Evolutionary conservation across 1,284 basidiomycete genomes (phyloP).

Genomic region (Malassezia restricta): DNA sequence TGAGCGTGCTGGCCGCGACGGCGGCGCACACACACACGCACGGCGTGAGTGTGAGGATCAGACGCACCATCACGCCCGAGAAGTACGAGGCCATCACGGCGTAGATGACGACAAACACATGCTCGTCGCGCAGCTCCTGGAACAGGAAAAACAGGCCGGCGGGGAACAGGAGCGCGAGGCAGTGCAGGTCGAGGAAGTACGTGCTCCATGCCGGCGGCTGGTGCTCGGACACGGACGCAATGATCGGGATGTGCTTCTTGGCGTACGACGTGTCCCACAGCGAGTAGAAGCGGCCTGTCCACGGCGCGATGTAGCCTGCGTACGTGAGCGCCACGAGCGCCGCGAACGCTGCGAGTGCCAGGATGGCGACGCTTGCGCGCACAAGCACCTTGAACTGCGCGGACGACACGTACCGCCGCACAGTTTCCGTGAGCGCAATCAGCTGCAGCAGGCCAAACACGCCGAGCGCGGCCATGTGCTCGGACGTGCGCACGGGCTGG

Average conservation of each 20-base stretch:
- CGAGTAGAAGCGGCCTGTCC: constrained; percentile 98
- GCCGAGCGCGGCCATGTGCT: constrained; percentile 96
- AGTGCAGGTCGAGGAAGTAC: constrained; percentile 98
- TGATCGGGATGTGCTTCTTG: constrained; percentile 92
- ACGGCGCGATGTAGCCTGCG: constrained; percentile 90
- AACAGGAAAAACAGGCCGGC: constrained; percentile 90
- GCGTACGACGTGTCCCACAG: constrained; percentile 99
- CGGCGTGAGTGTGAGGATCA: constrained; percentile 84
- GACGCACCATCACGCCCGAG: constrained; percentile 95
- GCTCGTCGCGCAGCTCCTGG: constrained; percentile 85
- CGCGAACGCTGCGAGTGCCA: constrained; percentile 56
- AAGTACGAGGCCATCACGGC: constrained; percentile 93
- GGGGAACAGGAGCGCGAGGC: constrained; percentile 95
- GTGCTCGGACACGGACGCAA: constrained; percentile 98
- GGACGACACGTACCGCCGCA: constrained; percentile 76
- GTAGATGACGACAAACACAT: constrained; percentile 98
- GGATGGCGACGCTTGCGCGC: constrained; percentile 53
- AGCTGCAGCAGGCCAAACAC: constrained; percentile 96
- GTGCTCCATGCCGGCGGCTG: constrained; percentile 99
- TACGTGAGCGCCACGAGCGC: constrained; percentile 61
- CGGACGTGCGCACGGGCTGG: constrained; percentile 91
- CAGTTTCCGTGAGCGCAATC: constrained; percentile 80
- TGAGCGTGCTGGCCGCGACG: constrained; percentile 72
- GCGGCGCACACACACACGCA: constrained; percentile 84
- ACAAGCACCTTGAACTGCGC: constrained; percentile 77